These are phyloP conservation scores for Fagus crenata DNA, from an alignment of 306 rosid species.

Conservation along the genomic window DNA sequence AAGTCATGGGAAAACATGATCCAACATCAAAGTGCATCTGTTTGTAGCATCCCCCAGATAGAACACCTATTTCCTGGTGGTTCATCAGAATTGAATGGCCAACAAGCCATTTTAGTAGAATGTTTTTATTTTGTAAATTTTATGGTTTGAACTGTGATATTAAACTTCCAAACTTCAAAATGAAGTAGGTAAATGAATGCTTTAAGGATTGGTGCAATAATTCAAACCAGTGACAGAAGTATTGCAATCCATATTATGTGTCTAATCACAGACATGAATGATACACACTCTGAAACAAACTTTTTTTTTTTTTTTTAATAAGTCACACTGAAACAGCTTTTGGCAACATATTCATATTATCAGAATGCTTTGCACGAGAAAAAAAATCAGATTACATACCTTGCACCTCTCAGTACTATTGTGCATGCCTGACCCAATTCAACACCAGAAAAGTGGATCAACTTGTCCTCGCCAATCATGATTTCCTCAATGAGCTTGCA, in stretches of 20 bases:
- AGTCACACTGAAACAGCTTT: background rate
- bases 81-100: background rate
- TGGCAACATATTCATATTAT: background rate
- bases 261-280: background rate
- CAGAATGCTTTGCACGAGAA: background rate
- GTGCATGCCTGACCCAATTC: slow-evolving; percentile 97
- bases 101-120: background rate
- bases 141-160: background rate
- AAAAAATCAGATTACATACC: slow-evolving; percentile 42
- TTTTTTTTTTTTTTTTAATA: background rate
- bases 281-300: background rate
- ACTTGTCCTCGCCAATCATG: slow-evolving; percentile 94
- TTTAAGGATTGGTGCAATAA: background rate
- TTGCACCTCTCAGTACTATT: slow-evolving; percentile 86
- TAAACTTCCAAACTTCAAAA: background rate
- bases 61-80: background rate
- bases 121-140: background rate
- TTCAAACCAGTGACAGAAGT: background rate
- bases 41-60: background rate
- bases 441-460: slow-evolving; percentile 95
- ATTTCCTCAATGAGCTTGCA: slow-evolving; percentile 92
- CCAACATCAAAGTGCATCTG: background rate
- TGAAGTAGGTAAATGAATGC: background rate
- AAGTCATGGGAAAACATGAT: background rate
- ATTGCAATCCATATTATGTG: background rate